phyloP scores from a whole-genome alignment of 306 rosid species.

The Medicago truncatula region MtrunA17r5.0-ANR NC_053044.1:17869501-17870000 shows the following conservation, averaged over 20 bases:
- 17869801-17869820: background rate
- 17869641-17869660: constrained; percentile 5
- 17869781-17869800: background rate
- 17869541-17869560: background rate
- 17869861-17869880: background rate
- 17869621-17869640: background rate
- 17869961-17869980: constrained; percentile 5
- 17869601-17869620: background rate
- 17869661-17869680: background rate
- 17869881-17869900: background rate
- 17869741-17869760: constrained; percentile 9
- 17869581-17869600: background rate
- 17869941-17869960: background rate
- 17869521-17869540: background rate
- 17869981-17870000: background rate
- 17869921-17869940: background rate
- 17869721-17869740: constrained; percentile 1
- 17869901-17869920: constrained; percentile 1
- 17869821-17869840: background rate
- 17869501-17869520: background rate
- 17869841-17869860: background rate
- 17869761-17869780: constrained; percentile 4
- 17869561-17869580: too few relatives aligned
- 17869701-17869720: background rate
- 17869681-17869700: constrained; percentile 9